A percentile compares a stretch with the other conserved stretches of the same genome.
Evolutionary conservation across 2,329 filamentous ascomycete species (phyloP).

Genomic region (Cyphellophora attinorum): DNA sequence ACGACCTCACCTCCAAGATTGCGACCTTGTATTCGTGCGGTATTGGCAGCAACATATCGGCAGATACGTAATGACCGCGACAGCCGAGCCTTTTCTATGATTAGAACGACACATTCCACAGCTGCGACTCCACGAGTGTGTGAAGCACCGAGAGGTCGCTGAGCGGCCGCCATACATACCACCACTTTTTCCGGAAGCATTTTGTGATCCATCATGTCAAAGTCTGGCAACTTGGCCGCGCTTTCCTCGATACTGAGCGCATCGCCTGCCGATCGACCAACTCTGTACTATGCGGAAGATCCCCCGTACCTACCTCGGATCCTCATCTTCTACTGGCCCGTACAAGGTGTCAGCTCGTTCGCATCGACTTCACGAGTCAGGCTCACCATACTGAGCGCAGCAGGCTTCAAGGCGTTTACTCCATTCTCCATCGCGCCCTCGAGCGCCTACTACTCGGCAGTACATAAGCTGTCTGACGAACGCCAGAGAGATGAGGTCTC

Average conservation of each 20-base stretch:
- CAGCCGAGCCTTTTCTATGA: too few species aligned
- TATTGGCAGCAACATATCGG: too few species aligned
- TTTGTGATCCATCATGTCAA: conserved; percentile 14
- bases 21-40: too few species aligned
- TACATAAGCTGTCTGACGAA: conserved; percentile 81
- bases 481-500: conserved; percentile 93
- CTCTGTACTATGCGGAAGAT: conserved; percentile 83
- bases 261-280: conserved; percentile 24
- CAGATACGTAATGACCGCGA: too few species aligned
- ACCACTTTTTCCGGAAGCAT: neutral
- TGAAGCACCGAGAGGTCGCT: too few species aligned
- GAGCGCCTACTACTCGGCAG: conserved; percentile 81
- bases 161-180: too few species aligned
- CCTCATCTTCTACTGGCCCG: conserved; percentile 84
- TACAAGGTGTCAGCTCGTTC: conserved; percentile 77
- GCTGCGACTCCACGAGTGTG: too few species aligned
- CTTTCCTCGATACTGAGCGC: conserved; percentile 15
- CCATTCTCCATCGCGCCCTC: conserved; percentile 89
- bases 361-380: conserved; percentile 89
- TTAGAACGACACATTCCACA: too few species aligned
- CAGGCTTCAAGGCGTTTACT: conserved; percentile 80
- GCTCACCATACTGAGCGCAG: conserved; percentile 81
- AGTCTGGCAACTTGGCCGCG: conserved; percentile 19
- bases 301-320: conserved; percentile 68
- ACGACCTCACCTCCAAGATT: too few species aligned